These are phyloP conservation scores for Acanthamoeba healyi DNA, from an alignment of 208 protist genomes.

Conservation along the genomic window DNA sequence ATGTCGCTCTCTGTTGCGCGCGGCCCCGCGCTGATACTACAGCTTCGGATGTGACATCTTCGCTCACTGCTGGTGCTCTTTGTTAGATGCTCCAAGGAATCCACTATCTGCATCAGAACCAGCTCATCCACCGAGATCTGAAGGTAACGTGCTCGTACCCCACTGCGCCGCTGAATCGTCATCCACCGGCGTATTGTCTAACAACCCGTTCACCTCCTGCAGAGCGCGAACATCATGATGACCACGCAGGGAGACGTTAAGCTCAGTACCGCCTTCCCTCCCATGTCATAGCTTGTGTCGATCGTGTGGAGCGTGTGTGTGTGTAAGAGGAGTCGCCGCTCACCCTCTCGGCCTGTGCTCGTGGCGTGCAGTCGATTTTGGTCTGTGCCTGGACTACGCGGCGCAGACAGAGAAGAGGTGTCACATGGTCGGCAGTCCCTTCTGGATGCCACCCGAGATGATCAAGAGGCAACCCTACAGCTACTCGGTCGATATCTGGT, in stretches of 20 bases:
- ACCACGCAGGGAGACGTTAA: slow-evolving; percentile 79
- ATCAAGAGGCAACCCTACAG: slow-evolving; percentile 71
- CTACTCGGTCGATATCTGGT: slow-evolving; percentile 71
- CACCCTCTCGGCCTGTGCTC: background rate
- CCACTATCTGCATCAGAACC: slow-evolving; percentile 76
- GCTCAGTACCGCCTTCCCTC: slow-evolving; percentile 62
- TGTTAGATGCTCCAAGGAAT: slow-evolving; percentile 76
- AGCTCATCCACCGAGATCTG: slow-evolving; percentile 81
- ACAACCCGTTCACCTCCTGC: no score
- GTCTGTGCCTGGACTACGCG: slow-evolving; percentile 68
- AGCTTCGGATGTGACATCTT: background rate
- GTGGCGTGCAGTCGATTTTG: slow-evolving; percentile 74
- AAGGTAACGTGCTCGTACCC: no score
- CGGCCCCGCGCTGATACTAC: background rate
- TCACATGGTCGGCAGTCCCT: slow-evolving; percentile 78
- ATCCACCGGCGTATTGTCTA: no score
- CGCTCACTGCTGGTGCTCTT: no score
- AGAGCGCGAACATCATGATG: slow-evolving; percentile 85
- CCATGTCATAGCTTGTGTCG: no score
- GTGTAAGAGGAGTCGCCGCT: background rate
- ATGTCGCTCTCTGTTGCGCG: background rate
- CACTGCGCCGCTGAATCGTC: no score
- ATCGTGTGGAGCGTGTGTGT: no score
- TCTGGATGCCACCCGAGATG: slow-evolving; percentile 81
- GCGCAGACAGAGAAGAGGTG: slow-evolving; percentile 9